Base-by-base conservation (phyloP, 371 early-diverging fungal species). In the Nematocida minor region DNA sequence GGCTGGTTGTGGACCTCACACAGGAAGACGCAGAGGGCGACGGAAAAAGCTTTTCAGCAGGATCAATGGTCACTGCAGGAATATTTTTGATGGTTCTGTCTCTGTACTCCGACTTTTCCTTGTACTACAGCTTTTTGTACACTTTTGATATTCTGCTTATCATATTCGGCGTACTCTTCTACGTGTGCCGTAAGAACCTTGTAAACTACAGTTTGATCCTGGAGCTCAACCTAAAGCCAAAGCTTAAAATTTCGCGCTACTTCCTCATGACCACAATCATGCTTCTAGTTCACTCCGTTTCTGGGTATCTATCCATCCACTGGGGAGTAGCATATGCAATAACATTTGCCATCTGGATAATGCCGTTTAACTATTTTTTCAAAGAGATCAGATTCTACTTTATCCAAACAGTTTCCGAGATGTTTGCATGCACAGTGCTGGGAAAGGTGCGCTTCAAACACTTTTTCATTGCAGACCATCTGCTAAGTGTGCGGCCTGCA, bases 151-250 rank as follows among this genome's bases (percentile, higher is more conserved):
- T 64, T 4, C 64, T 79, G 9, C 68, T 67, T 34, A 16, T 81
- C 27, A 44, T 80, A 32, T 82, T 85, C 77, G 83, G 85, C 3
- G n/a, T 80, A 27, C 74, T 80, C 48, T 40, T 81, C 14, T 67
- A 69, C 31, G 14, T 81, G 31, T 84, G 81, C 67, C 62, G 83
- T 51, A 79, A 47, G 34, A 68, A 60, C 42, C 44, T 67, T 41
- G 82, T 85, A n/a, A 85, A 84, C 66, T 84, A 84, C 62, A 84
- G 67, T 25, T 66, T 82, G 47, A 85, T 85, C 27, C 81, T 85
- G 46, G 82, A 84, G 51, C 77, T 84, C 38, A 71, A 82, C 64
- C 53, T 80, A 6, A 55, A 53, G 32, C 80, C 82, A 47, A 66
- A 69, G 18, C 32, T 83, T 31, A 81, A 64, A 29, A 80, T 79